Percentiles rank a stretch among this genome's conserved stretches.
These are phyloP conservation scores for Calamus simplicifolius DNA, from an alignment of 176 grass and related monocot species.

Conservation along the genomic window DNA sequence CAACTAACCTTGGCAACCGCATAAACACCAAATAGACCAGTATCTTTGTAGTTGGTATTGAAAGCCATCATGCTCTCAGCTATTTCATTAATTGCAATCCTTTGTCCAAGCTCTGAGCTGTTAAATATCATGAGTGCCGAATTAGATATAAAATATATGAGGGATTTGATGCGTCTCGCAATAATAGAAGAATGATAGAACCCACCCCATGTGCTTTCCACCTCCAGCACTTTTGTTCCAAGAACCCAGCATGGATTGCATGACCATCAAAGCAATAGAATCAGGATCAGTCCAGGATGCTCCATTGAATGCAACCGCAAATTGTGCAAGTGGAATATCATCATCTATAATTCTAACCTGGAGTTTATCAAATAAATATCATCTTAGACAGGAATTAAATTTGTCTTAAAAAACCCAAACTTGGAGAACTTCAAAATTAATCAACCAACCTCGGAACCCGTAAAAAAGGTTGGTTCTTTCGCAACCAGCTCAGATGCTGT, in stretches of 20 bases:
- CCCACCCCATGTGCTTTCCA: slow-evolving; percentile 88
- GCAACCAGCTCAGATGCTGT: slow-evolving; percentile 66
- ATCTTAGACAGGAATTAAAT: background rate
- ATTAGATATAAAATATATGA: no score
- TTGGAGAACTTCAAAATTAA: background rate
- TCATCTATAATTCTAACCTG: slow-evolving; percentile 94
- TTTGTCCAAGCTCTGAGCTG: slow-evolving; percentile 96
- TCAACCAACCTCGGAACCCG: slow-evolving; percentile 75
- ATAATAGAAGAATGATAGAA: slow-evolving; percentile 6
- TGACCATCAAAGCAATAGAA: slow-evolving; percentile 96
- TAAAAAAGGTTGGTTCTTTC: slow-evolving; percentile 65
- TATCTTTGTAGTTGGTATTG: slow-evolving; percentile 96
- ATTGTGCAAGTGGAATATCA: slow-evolving; percentile 90
- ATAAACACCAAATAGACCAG: slow-evolving; percentile 93
- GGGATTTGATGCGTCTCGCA: no score
- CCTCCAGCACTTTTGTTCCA: slow-evolving; percentile 78
- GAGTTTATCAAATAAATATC: slow-evolving; percentile 4
- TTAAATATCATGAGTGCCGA: background rate
- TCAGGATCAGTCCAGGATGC: slow-evolving; percentile 84
- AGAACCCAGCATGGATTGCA: slow-evolving; percentile 95
- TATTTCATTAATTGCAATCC: slow-evolving; percentile 84
- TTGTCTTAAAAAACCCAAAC: background rate
- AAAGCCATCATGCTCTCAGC: slow-evolving; percentile 99
- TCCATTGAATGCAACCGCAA: slow-evolving; percentile 90
- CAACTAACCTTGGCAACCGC: slow-evolving; percentile 74